These are phyloP conservation scores for Tympanopsis confertula DNA, from an alignment of 2,329 filamentous ascomycete species.

Conservation along the genomic window DNA sequence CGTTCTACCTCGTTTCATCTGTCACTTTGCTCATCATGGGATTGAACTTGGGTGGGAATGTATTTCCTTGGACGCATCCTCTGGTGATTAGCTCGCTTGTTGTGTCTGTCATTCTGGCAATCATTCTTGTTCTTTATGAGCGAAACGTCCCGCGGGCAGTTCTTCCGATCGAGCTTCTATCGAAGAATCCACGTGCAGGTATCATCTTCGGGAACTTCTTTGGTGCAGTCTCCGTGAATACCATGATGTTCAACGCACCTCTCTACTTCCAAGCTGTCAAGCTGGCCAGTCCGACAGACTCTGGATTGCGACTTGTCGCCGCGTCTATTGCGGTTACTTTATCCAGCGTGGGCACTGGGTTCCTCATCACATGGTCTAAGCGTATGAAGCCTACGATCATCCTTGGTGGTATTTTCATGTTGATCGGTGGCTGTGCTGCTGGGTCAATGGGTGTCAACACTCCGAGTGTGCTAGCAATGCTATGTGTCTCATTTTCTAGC, in stretches of 20 bases:
- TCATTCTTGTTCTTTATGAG: slow-evolving; percentile 11
- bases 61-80: slow-evolving; percentile 15
- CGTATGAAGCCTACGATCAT: slow-evolving; percentile 23
- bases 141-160: slow-evolving; percentile 12
- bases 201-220: slow-evolving; percentile 14
- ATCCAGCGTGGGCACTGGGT: slow-evolving; percentile 24
- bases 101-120: slow-evolving; percentile 9
- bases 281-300: slow-evolving; percentile 32
- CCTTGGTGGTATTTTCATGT: slow-evolving; percentile 17
- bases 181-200: slow-evolving; percentile 10
- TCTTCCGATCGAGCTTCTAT: slow-evolving; percentile 13
- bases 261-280: slow-evolving; percentile 40
- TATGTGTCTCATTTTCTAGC: slow-evolving; percentile 21
- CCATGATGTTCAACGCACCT: slow-evolving; percentile 36
- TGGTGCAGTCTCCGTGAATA: slow-evolving; percentile 10
- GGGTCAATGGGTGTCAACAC: slow-evolving; percentile 17
- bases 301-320: slow-evolving; percentile 35
- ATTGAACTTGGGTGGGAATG: slow-evolving; percentile 16
- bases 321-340: slow-evolving; percentile 26
- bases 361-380: slow-evolving; percentile 26
- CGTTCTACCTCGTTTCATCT: slow-evolving; percentile 14
- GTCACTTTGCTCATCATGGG: slow-evolving; percentile 14
- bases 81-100: slow-evolving; percentile 12
- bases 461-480: slow-evolving; percentile 18
- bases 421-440: slow-evolving; percentile 20